Evolutionary conservation across 495 filamentous ascomycete genomes (phyloP), one percentile per base, ranked within the genome.

Genomic region (Letharia lupina): DNA sequence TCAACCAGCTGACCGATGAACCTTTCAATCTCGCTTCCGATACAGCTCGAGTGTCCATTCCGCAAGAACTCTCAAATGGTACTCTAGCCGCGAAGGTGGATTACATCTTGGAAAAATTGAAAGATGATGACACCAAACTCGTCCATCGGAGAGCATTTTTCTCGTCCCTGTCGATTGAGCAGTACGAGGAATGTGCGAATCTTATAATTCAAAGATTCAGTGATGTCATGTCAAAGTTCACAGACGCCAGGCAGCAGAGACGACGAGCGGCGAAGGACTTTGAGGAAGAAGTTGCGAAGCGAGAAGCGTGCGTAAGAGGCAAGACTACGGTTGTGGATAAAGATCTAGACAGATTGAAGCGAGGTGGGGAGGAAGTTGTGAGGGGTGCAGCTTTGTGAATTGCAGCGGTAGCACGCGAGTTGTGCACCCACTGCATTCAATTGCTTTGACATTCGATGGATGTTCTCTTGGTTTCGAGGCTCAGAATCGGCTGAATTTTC

Each of bases 161-260:
- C 68, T 75, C 80, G 13, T 81, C 80, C 8, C 77, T 96, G 71
- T 71, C 83, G 4, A 80, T 90, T 33, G 77, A 82, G 37, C 87
- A 93, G 72, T 94, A 91, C 88, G 91, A 96, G 72, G 81, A 88
- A 59, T 84, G 87, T 18, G 91, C 91, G 11, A 90, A 96, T 67
- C 86, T 89, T 79, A 84, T 96, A 50, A 76, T 93, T 18, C 84
- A 85, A 5, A 82, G 82, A 67, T 93, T 94, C 70, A 77, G 78
- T 9, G 78, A 81, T 11, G 73, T 92, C 23, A 78, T 92, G 67
- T 72, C 77, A 23, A 81, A 84, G 69, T 82, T 93, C 71, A 89
- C 83, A 65, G 78, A 84, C 0, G 78, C 86, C 40, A 78, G 91
- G 57, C 80, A 81, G 64, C 79, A 81, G 28, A 90, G 91, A 72